phyloP scores from a whole-genome alignment of 225 moss, liverwort and hornwort genomes.

The Climacium dendroides region DNA sequence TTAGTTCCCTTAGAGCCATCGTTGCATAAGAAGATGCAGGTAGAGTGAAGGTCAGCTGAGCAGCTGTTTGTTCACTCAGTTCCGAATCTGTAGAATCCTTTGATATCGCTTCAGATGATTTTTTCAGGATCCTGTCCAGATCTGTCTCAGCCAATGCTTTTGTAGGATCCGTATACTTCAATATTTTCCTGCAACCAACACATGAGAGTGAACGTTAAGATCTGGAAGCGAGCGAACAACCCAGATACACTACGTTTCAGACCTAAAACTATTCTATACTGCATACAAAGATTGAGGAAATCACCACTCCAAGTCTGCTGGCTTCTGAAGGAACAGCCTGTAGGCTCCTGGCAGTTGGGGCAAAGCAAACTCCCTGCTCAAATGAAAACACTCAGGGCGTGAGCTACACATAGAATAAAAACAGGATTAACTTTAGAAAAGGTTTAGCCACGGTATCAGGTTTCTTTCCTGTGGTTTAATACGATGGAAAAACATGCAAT shows the following conservation, averaged over 20 bases:
- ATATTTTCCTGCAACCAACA: conserved; percentile 52
- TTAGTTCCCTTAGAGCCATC: conserved; percentile 89
- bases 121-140: conserved; percentile 35
- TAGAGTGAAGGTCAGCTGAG: conserved; percentile 66
- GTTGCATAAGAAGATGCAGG: conserved; percentile 94
- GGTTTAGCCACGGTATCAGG: neutral
- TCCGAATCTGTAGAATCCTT: neutral
- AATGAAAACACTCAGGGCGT: neutral
- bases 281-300: neutral
- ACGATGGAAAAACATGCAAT: neutral
- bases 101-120: neutral
- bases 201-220: neutral
- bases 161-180: conserved; percentile 70
- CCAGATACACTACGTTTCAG: neutral
- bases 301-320: conserved; percentile 72
- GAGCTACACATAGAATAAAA: neutral
- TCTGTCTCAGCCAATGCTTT: conserved; percentile 73
- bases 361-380: conserved; percentile 77
- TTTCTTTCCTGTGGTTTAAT: neutral
- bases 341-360: conserved; percentile 75
- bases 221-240: neutral
- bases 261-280: neutral
- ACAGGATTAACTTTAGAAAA: neutral
- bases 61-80: conserved; percentile 39
- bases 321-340: conserved; percentile 74